Base-by-base conservation (phyloP, 2,329 filamentous ascomycete species). In the Xylariaceae sp. region DNA sequence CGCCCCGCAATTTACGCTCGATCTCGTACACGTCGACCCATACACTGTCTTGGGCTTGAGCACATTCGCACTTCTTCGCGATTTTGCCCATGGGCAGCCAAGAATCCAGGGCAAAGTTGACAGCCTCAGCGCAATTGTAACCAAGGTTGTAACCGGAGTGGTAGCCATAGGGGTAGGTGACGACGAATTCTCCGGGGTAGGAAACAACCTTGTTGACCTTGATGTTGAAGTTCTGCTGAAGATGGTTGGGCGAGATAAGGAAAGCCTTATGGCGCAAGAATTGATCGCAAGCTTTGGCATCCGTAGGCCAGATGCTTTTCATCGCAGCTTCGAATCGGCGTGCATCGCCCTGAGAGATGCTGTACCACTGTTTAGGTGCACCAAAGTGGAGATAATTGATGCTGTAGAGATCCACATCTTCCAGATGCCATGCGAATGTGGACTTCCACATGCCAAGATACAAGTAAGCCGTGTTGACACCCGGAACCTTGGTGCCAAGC, bases 391-490 rank as follows among this genome's bases (percentile, higher is more conserved):
- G 92, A 73, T 97, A 99, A 77, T 99, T 99, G 81, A 99, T 99
- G 73, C 92, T 97, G 84, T 99, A 99, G 3, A 99, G 83, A 77
- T 99, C 94, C 48, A 99, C 93, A 72, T 99, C 94, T 73, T 99
- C 94, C 56, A 99, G 78, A 82, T 99, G 94, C 94, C 94, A 99
- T 7, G 94, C 94, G 73, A 99, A 99, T 0, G 94, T 97, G 10
- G 94, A 93, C 75, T 97, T 97, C 94, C 94, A 99, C 94, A 99
- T 99, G 49, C 94, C 94, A 61, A 99, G 81, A 71, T 99, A 99
- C 1, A 99, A 83, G 71, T 99, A 99, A 1, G 94, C 93, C 1
- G 93, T 99, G 71, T 99, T 99, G 71, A 99, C 95, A 66, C 94
- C 94, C 2, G 94, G 95, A 7, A 99, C 91, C 68, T 97, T 96